Base-by-base conservation (phyloP, 2,329 filamentous ascomycete genomes). In the Cercospora sesami region DNA sequence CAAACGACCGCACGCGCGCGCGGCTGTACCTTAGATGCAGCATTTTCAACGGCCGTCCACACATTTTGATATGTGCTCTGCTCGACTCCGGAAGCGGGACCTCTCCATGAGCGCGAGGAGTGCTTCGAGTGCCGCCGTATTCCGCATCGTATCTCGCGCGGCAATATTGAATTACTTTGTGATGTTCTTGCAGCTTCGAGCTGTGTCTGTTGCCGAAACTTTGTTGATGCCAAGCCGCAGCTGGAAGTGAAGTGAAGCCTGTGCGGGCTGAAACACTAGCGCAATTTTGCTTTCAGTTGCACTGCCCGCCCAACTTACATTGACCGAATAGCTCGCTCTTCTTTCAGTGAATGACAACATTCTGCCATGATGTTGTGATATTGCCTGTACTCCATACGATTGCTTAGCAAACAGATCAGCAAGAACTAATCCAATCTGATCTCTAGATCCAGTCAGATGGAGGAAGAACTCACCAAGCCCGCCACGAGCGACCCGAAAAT, bases 201-300 rank as follows among this genome's bases (percentile, higher is more conserved):
- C 48, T 16, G 48, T 55, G 23, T 55, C 16, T 55, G 23, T 16
- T 55, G 48, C 12, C n/a, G 48, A 55, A 5, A 26, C n/a, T 16
- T 48, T 55, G 48, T 55, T 28, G 14, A 55, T 55, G 48, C 48
- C 23, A 30, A 55, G 48, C 48, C 48, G 23, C 48, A 28, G 48
- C 23, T 55, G 48, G 23, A 55, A 55, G 26, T 62, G 36, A 62
- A 62, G 60, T 62, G 60, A 62, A 62, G 60, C 18, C 16, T n/a
- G 31, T 59, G 23, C 33, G 26, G 18, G 39, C 42, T 51, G 60
- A 62, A 48, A 51, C 60, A 21, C 42, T 62, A 51, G 60, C 60
- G 60, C 33, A 8, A 18, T 60, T 45, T 28, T n/a, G 4, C 58
- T 60, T 16, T n/a, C 31, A 39, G 10, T 28, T 26, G 4, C 6